Base-by-base conservation (phyloP, 2,329 filamentous ascomycete species). In the Xylaria sp. region DNA sequence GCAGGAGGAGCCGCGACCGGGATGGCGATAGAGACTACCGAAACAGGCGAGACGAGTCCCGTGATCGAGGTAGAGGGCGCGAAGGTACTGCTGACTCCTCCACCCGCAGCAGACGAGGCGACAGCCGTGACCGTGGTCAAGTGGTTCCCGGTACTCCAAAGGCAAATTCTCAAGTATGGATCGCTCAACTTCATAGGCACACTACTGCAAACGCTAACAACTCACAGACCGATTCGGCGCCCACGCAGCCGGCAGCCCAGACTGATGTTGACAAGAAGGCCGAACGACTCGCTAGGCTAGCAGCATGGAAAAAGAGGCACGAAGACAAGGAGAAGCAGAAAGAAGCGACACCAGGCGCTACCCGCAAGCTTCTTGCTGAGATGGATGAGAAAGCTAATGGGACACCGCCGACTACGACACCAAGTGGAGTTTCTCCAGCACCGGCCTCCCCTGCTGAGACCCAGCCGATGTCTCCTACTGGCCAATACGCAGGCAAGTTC, bases 221-320 rank as follows among this genome's bases (percentile, higher is more conserved):
- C 3, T 50, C 48, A 47, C 82, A 92, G 88, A 76, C 81, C 40
- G 69, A 77, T 70, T 83, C 85, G 62, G 91, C 90, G 76, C 80
- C 84, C 53, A 79, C 85, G 73, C 78, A 85, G 64, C 78, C 84
- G 62, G 81, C 83, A 53, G 81, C 81, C 21, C 89, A 89, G 75
- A 85, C 88, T 35, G 92, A 93, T 75, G 88, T 89, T 69, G 90
- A 93, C 59, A 93, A 92, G 77, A 93, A 94, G 79, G 92, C 91
- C 59, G 92, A 95, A 79, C 86, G 92, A 71, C 85, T 94, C 51
- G 93, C 93, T 32, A 94, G 93, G 78, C 82, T 97, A 32, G 93
- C 95, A 79, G 92, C 93, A 66, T 97, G 94, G 94, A 97, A 97
- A 82, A 92, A 93, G 81, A 95, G 94, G 81, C 91, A 93, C 78